A percentile compares a stretch with the other conserved stretches of the same genome.
Conservation (phyloP, 164 flowering plant genomes). For the Pachysandra terminalis region DNA sequence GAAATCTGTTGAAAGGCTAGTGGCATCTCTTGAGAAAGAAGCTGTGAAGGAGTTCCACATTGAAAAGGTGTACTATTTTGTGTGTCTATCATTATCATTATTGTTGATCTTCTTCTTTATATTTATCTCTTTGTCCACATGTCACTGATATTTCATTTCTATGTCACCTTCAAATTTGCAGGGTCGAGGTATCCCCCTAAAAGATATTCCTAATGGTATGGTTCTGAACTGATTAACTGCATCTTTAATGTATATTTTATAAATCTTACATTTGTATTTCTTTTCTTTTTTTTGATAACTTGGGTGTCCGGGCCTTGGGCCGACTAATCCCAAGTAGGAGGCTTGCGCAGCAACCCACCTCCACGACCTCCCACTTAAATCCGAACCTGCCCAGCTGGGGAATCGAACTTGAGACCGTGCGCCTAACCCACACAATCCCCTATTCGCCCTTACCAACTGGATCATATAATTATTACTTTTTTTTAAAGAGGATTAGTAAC, state of each 20-base stretch:
- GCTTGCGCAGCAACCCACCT: no score
- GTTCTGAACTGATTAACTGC: neutral
- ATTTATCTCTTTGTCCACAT: neutral
- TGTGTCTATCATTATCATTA: neutral
- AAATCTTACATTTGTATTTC: neutral
- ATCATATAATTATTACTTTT: no score
- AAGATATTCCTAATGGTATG: constrained; percentile 81
- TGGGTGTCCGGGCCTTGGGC: no score
- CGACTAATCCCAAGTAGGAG: no score
- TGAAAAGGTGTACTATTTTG: constrained; percentile 46
- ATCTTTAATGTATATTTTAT: neutral
- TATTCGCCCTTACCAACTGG: no score
- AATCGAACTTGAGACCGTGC: no score
- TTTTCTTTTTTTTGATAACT: no score
- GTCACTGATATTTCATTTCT: neutral
- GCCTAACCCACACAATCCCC: no score
- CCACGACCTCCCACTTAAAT: no score
- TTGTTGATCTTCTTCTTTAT: neutral
- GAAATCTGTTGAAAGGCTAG: constrained; percentile 60
- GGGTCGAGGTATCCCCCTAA: constrained; percentile 83
- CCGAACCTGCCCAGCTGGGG: no score
- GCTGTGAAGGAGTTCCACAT: constrained; percentile 50
- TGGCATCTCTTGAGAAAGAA: constrained; percentile 63
- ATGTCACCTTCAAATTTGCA: constrained; percentile 31
- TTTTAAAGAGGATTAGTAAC: neutral